Percentiles rank a stretch among this genome's conserved stretches.
phyloP scores from a whole-genome alignment of 129 eudicot species.

The Cynara cardunculus region DNA sequence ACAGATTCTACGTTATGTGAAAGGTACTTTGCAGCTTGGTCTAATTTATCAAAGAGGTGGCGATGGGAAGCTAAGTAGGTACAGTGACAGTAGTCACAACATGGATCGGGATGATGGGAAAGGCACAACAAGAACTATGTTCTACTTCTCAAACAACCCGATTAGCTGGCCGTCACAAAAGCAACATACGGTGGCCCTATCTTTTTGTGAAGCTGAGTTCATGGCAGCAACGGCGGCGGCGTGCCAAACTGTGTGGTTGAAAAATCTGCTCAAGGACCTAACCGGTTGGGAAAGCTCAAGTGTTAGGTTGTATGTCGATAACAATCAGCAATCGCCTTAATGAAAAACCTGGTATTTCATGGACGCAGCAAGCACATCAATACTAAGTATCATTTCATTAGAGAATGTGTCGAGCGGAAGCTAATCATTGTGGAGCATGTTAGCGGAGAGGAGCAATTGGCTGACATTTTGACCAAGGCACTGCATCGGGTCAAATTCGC shows the following conservation, averaged over 20 bases:
- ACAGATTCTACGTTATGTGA: not conserved
- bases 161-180: not conserved
- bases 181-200: not conserved
- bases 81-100: not conserved
- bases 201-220: not conserved
- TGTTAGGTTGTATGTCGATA: not conserved
- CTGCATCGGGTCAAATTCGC: too few relatives aligned
- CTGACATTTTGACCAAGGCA: too few relatives aligned
- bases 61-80: not conserved
- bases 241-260: not conserved
- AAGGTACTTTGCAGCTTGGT: too few relatives aligned
- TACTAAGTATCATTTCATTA: not conserved
- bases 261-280: not conserved
- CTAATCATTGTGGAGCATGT: not conserved
- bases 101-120: too few relatives aligned
- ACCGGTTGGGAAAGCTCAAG: not conserved
- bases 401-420: not conserved
- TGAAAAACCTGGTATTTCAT: slow-evolving; percentile 4
- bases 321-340: slow-evolving; percentile 4
- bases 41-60: not conserved
- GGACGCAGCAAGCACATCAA: slow-evolving; percentile 1
- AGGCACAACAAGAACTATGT: not conserved
- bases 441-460: too few relatives aligned
- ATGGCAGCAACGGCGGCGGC: not conserved
- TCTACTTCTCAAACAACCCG: not conserved